These are phyloP conservation scores for Graphilbum ipis-grandicollis DNA, from an alignment of 2,329 filamentous ascomycete genomes.

Conservation along the genomic window DNA sequence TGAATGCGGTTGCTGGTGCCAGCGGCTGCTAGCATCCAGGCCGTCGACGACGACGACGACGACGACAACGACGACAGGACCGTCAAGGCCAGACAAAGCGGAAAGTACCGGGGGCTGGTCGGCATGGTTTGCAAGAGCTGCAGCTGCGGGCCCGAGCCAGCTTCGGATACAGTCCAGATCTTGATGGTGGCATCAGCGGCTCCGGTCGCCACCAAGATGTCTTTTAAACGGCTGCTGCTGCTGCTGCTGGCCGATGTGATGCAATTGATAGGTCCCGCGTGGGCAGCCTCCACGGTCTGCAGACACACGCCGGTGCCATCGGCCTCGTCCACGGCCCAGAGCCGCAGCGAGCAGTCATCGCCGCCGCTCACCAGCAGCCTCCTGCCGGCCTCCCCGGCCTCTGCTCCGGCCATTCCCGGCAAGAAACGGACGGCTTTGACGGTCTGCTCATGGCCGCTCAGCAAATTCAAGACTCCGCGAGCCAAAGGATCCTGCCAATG, in stretches of 20 bases:
- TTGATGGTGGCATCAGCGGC: constrained; percentile 59
- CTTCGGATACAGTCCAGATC: constrained; percentile 45
- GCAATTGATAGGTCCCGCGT: constrained; percentile 61
- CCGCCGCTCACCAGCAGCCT: constrained; percentile 53
- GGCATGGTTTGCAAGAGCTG: constrained; percentile 56
- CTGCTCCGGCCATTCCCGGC: constrained; percentile 16
- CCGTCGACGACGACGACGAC: constrained; percentile 27
- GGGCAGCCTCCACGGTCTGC: constrained; percentile 45
- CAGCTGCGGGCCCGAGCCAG: too few species aligned
- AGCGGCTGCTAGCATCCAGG: constrained; percentile 60
- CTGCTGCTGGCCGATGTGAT: constrained; percentile 23
- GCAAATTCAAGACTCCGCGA: constrained; percentile 44
- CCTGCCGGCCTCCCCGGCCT: constrained; percentile 15
- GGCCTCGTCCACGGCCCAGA: constrained; percentile 40
- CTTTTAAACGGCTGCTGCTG: constrained; percentile 2
- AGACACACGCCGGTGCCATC: constrained; percentile 20
- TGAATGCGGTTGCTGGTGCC: constrained; percentile 75
- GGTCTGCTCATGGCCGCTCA: constrained; percentile 59
- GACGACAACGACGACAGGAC: constrained; percentile 54
- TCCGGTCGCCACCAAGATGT: constrained; percentile 50
- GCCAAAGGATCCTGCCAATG: too few species aligned
- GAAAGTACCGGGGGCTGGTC: constrained; percentile 65
- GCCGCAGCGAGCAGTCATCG: constrained; percentile 57
- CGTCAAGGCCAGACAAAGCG: constrained; percentile 54
- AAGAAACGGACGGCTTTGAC: constrained; percentile 79